A percentile compares a stretch with the other conserved stretches of the same genome.
These are phyloP conservation scores for Aspergillus carbonarius DNA, from an alignment of 2,329 filamentous ascomycete species.

Conservation along the genomic window DNA sequence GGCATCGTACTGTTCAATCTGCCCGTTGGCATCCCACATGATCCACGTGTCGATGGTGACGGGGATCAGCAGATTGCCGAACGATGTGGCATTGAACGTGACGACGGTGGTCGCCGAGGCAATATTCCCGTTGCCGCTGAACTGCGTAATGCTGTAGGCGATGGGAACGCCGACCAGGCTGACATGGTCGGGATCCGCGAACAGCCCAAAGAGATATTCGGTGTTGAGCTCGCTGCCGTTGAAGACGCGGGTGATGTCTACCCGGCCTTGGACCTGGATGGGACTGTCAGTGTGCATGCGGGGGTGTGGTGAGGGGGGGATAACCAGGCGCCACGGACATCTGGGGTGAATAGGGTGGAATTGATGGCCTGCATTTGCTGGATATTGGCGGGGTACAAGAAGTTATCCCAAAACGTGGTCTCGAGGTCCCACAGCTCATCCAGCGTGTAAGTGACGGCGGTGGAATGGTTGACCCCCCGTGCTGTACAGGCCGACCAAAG, in stretches of 20 bases:
- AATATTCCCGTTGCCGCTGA: constrained; percentile 23
- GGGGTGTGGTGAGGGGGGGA: too few relatives aligned
- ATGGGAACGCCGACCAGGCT: constrained; percentile 25
- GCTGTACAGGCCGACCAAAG: neutral
- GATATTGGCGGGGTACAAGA: constrained; percentile 15
- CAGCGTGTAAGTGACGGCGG: neutral
- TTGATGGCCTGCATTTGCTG: constrained; percentile 18
- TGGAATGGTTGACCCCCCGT: neutral
- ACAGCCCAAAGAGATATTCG: constrained; percentile 22
- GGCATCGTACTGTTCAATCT: constrained; percentile 26
- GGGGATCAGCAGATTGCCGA: constrained; percentile 18
- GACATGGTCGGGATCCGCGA: constrained; percentile 19
- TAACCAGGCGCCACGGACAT: neutral
- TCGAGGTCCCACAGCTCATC: neutral
- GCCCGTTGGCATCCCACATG: constrained; percentile 20
- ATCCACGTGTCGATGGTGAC: constrained; percentile 31
- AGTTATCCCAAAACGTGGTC: constrained; percentile 1
- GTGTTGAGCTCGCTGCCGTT: constrained; percentile 15
- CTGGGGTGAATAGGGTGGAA: neutral
- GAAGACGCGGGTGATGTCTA: constrained; percentile 14
- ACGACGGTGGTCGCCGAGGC: constrained; percentile 23
- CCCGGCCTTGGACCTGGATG: constrained; percentile 32
- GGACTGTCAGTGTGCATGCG: neutral
- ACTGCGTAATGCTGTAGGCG: constrained; percentile 27
- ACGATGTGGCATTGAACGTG: constrained; percentile 26